Evolutionary conservation across 768 basidiomycete genomes (phyloP).

Genomic region (Saitozyma sp.): DNA sequence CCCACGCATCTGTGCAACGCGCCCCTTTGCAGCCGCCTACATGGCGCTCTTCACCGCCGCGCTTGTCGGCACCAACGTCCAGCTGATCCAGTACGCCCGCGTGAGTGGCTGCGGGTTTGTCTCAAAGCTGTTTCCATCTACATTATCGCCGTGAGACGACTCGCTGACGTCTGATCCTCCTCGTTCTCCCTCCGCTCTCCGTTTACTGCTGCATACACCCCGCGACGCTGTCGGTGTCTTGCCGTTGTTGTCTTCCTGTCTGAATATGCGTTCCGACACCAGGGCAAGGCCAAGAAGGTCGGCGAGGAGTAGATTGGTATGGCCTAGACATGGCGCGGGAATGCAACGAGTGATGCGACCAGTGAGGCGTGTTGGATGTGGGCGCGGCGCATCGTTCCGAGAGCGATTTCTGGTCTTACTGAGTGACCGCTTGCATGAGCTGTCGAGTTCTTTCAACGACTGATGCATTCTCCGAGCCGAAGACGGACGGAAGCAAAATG

Average conservation of each 20-base stretch:
- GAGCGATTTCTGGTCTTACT: no score
- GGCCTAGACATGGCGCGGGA: background rate
- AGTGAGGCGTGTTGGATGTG: no score
- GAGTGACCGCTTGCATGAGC: no score
- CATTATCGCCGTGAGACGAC: background rate
- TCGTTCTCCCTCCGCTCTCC: background rate
- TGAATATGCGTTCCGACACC: background rate
- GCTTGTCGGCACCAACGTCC: conserved; percentile 35
- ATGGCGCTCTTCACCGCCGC: conserved; percentile 40
- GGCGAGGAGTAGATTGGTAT: conserved; percentile 29
- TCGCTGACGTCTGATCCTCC: background rate
- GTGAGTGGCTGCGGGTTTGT: conserved; percentile 21
- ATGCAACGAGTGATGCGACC: no score
- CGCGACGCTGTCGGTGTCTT: background rate
- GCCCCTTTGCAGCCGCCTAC: conserved; percentile 36
- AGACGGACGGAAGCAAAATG: no score
- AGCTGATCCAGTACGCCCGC: conserved; percentile 40
- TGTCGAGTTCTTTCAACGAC: no score
- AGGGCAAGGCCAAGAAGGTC: conserved; percentile 31
- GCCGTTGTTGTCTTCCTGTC: background rate
- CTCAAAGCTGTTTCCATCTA: background rate
- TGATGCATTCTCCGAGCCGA: no score
- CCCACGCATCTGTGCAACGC: background rate
- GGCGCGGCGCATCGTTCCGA: no score
- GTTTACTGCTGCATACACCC: background rate